Percentiles rank a stretch among this genome's conserved stretches.
phyloP scores from a whole-genome alignment of 78 protist genomes.

The Cyanophora paradoxa region DNA sequence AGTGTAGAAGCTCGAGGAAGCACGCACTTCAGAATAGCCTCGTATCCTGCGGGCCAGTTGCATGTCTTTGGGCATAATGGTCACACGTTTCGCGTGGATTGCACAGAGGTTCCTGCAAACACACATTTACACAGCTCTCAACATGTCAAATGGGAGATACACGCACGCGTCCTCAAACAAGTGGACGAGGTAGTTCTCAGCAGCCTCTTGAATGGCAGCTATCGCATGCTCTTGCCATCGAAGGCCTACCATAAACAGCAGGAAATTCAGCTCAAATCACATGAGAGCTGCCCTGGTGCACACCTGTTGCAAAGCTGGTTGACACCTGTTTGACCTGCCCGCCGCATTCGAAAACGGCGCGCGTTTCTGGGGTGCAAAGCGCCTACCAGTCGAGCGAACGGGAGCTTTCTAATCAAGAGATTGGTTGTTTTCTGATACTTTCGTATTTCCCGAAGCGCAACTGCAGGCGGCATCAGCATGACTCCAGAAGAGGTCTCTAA shows the following conservation, averaged over 20 bases:
- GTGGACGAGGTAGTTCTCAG: constrained; percentile 44
- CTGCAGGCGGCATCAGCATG: too few species aligned
- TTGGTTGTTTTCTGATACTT: constrained; percentile 11
- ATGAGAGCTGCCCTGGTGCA: too few species aligned
- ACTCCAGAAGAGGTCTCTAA: too few species aligned
- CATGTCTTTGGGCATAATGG: constrained; percentile 83
- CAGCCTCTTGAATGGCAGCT: constrained; percentile 54
- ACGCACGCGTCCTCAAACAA: constrained; percentile 61
- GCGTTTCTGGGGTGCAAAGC: neutral
- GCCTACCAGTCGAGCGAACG: constrained; percentile 25
- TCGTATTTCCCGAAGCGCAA: constrained; percentile 27
- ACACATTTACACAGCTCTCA: neutral
- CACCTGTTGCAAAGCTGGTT: too few species aligned
- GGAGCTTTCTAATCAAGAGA: constrained; percentile 7
- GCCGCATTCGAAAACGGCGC: neutral
- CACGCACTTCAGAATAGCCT: too few species aligned
- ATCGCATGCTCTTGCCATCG: constrained; percentile 71
- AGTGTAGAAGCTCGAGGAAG: too few species aligned
- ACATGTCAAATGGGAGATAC: neutral
- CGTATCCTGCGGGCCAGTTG: constrained; percentile 82
- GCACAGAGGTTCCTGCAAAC: constrained; percentile 41
- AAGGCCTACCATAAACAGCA: too few species aligned
- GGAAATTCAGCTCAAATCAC: too few species aligned
- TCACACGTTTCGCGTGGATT: constrained; percentile 83
- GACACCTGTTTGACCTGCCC: neutral